Evolutionary conservation across 1,139 yeast species (phyloP), one percentile per base, ranked within the genome.

Genomic region (Suhomyces bribrorum): DNA sequence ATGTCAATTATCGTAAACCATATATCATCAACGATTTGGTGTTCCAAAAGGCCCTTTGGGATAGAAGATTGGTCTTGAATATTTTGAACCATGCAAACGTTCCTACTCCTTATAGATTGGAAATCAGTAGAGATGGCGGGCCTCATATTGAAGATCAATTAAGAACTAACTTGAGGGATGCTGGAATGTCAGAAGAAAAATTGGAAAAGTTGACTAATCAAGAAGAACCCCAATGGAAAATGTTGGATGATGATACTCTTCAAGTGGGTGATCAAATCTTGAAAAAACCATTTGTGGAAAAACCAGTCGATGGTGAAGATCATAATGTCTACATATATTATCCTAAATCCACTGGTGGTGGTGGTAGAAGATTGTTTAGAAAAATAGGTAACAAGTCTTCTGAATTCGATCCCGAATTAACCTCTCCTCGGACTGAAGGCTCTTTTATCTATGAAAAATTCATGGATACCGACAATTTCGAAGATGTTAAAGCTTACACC

Each of bases 291-390:
- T 94, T 82, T 70, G 98, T 94, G 22, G 99, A 94, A 61, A 94
- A 94, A 54, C 99, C 99, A 1, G 98, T 92, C 6, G 97, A 94
- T 63, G 99, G 99, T 32, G 99, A 94, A 64, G 96, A 94, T 61
- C 99, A 94, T 64, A 94, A 94, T 59, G 92, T 94, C 31, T 88
- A 85, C 60, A 92, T 94, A 32, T 94, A 94, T 62, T 92, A 92
- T 59, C 86, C 94, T 28, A 77, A 79, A 41, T 77, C 84, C 40
- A 83, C 86, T 38, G 99, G 99, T 36, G 99, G 98, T 38, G 99
- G 99, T 48, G 99, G 99, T 15, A 75, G 99, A 48, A 73, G 95
- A 39, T 68, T 94, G 43, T 94, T 94, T 67, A 77, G 99, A 49
- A 94, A 94, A 59, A 95, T 94, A 43, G 98, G 98, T 41, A 94